Evolutionary conservation across 257 asterid species (phyloP).

Genomic region (Euphrasia confusa): DNA sequence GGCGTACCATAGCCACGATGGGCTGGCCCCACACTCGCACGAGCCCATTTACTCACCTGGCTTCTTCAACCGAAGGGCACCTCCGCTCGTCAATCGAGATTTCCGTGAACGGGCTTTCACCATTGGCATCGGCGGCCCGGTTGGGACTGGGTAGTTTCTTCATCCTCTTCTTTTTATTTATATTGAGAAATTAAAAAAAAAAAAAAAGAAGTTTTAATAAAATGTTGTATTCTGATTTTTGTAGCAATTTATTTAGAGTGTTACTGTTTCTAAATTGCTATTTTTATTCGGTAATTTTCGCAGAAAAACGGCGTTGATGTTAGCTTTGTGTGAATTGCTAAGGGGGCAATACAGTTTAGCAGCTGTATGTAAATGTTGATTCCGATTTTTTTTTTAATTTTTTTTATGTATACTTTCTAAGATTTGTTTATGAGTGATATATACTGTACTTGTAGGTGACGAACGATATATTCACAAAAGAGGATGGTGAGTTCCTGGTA

Average conservation of each 20-base stretch:
- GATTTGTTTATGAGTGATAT: neutral
- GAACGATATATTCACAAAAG: slow-evolving; percentile 93
- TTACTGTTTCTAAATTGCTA: no score
- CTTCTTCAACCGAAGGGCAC: slow-evolving; percentile 85
- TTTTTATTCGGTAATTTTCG: slow-evolving; percentile 18
- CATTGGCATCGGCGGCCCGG: slow-evolving; percentile 98
- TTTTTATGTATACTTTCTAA: no score
- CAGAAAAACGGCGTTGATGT: slow-evolving; percentile 93
- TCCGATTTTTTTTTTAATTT: neutral
- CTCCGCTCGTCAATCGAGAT: slow-evolving; percentile 59
- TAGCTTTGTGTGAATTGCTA: slow-evolving; percentile 65
- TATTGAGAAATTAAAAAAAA: no score
- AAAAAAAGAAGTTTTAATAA: neutral
- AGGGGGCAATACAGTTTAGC: slow-evolving; percentile 93
- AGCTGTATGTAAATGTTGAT: slow-evolving; percentile 51
- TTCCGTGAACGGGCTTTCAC: slow-evolving; percentile 88
- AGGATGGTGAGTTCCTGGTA: slow-evolving; percentile 90
- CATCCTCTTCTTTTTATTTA: neutral
- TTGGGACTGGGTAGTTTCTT: slow-evolving; percentile 77
- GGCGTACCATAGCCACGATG: slow-evolving; percentile 96
- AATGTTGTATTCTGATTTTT: neutral
- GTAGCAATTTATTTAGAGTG: no score
- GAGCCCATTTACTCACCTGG: slow-evolving; percentile 91
- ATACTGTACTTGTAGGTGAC: slow-evolving; percentile 60
- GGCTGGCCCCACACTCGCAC: slow-evolving; percentile 90